A percentile compares a stretch with the other conserved stretches of the same genome.
phyloP scores from a whole-genome alignment of 2,329 filamentous ascomycete species.

The Fusarium proliferatum region DNA sequence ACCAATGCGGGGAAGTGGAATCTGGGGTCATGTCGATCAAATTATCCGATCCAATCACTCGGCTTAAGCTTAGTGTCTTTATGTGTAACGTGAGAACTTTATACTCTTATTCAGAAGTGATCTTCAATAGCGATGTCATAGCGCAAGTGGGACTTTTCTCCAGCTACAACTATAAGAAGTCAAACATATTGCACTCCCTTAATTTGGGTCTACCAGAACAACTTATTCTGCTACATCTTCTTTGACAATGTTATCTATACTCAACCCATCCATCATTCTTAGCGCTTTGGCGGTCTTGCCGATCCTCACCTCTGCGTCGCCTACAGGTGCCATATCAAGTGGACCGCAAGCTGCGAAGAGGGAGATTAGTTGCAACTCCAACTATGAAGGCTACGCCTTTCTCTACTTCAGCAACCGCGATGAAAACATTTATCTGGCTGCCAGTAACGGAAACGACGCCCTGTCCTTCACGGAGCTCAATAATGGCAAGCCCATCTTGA shows the following conservation, averaged over 20 bases:
- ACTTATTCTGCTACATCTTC: fast-evolving
- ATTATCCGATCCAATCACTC: background rate
- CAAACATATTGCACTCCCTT: too few species aligned
- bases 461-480: conserved; percentile 2
- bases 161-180: background rate
- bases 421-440: conserved; percentile 10
- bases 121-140: background rate
- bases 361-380: background rate
- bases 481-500: background rate
- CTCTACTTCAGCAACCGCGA: conserved; percentile 1
- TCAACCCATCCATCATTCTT: background rate
- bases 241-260: background rate
- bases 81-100: background rate
- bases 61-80: background rate
- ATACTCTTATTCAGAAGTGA: background rate
- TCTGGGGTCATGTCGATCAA: background rate
- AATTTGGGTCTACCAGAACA: background rate
- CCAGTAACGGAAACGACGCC: background rate
- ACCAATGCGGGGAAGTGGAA: background rate
- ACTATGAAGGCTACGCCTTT: conserved; percentile 2
- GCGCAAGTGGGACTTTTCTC: background rate
- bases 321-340: fast-evolving
- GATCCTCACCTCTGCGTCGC: background rate
- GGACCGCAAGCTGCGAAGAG: background rate
- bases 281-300: background rate